Conservation (phyloP, 495 filamentous ascomycete genomes). For the Penicillium macrosclerotiorum region DNA sequence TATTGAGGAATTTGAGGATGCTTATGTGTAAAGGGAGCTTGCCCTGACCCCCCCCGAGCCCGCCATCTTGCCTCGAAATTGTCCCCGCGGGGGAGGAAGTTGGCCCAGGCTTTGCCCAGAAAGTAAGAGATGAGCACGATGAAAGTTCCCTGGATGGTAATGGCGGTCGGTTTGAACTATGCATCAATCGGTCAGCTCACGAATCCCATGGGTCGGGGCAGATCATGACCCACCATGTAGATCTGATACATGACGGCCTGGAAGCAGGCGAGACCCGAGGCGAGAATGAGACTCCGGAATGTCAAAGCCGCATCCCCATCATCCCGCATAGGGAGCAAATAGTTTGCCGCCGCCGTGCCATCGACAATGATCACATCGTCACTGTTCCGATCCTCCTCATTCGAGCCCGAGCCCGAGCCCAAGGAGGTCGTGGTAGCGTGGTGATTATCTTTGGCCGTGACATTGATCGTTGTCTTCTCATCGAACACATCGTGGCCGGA, state of each 20-base stretch:
- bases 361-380: conserved; percentile 26
- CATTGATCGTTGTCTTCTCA: not conserved
- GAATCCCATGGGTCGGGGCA: not conserved
- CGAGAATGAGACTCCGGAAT: conserved; percentile 45
- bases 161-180: conserved; percentile 31
- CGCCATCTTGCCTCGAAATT: conserved; percentile 28
- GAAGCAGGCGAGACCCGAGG: conserved; percentile 42
- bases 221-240: conserved; percentile 29
- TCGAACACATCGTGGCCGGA: not conserved
- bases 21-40: conserved; percentile 18
- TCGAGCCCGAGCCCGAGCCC: too few species aligned
- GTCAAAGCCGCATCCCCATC: conserved; percentile 44
- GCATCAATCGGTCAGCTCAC: not conserved
- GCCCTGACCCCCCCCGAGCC: conserved; percentile 19
- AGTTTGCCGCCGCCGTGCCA: conserved; percentile 27
- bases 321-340: conserved; percentile 45
- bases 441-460: not conserved
- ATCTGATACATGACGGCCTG: conserved; percentile 50
- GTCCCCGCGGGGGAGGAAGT: conserved; percentile 41
- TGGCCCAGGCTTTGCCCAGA: conserved; percentile 38
- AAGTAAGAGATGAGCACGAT: conserved; percentile 44
- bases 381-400: conserved; percentile 10
- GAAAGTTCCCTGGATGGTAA: conserved; percentile 35
- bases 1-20: conserved; percentile 26
- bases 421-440: not conserved